Conservation (phyloP, 768 basidiomycete species). For the Lactarius hengduanensis region DNA sequence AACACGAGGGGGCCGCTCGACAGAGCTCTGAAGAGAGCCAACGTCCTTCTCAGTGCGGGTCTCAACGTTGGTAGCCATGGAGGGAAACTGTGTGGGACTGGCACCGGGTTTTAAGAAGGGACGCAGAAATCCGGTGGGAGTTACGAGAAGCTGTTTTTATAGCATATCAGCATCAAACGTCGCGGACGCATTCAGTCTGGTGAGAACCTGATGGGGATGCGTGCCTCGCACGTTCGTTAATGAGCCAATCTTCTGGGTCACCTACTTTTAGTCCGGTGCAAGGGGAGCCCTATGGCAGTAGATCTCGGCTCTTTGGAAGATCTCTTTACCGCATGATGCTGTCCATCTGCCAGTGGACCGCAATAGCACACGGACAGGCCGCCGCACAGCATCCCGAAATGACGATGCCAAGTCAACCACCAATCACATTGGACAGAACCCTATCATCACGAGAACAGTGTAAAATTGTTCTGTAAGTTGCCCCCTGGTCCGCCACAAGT, state of each 20-base stretch:
- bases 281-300: not conserved
- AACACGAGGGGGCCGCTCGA: not conserved
- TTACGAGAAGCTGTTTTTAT: slow-evolving; percentile 13
- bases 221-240: slow-evolving; percentile 26
- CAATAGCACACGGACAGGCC: not conserved
- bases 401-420: not conserved
- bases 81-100: not conserved
- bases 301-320: slow-evolving; percentile 4
- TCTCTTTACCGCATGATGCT: not conserved
- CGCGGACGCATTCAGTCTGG: not conserved
- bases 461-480: not conserved
- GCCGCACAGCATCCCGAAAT: not conserved
- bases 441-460: not conserved
- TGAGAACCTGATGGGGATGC: not conserved
- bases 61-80: slow-evolving; percentile 18
- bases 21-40: slow-evolving; percentile 12
- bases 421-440: not conserved
- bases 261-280: not conserved
- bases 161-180: not conserved
- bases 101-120: not conserved
- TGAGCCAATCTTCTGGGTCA: not conserved
- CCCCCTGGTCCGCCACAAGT: not conserved
- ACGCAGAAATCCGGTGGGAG: too few relatives aligned
- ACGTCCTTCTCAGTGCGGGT: slow-evolving; percentile 14
- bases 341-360: not conserved